These are phyloP conservation scores for Eragrostis tef DNA, from an alignment of 202 grass and related monocot species.

Conservation along the genomic window DNA sequence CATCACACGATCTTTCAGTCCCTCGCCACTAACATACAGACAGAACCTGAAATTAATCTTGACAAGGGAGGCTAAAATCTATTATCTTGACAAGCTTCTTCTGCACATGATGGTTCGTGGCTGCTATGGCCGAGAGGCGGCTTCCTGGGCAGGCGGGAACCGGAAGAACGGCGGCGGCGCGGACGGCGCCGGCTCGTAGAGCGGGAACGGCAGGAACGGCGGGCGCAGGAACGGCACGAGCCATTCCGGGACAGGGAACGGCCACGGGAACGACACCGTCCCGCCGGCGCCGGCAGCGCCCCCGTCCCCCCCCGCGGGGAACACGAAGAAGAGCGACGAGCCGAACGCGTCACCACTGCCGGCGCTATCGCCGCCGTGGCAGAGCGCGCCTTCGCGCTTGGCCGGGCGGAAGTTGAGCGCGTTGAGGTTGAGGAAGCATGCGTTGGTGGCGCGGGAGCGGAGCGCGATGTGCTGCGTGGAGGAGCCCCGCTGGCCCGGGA, in stretches of 20 bases:
- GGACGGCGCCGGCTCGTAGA: slow-evolving; percentile 51
- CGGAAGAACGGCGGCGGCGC: slow-evolving; percentile 52
- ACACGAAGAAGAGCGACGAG: slow-evolving; percentile 71
- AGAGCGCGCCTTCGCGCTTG: slow-evolving; percentile 56
- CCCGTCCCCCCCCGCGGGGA: slow-evolving; percentile 41
- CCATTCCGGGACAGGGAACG: slow-evolving; percentile 72
- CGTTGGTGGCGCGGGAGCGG: slow-evolving; percentile 56
- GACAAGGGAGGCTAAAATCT: slow-evolving; percentile 41
- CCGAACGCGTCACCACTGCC: slow-evolving; percentile 5
- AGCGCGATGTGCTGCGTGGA: slow-evolving; percentile 86
- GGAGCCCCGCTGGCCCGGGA: slow-evolving; percentile 65
- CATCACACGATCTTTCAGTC: background rate
- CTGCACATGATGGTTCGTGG: background rate
- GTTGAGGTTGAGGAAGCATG: slow-evolving; percentile 96
- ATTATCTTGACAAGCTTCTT: slow-evolving; percentile 36
- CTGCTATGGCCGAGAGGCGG: slow-evolving; percentile 26
- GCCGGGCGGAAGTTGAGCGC: slow-evolving; percentile 86
- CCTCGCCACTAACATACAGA: background rate
- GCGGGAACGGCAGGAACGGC: slow-evolving; percentile 70
- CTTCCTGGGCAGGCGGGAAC: slow-evolving; percentile 38
- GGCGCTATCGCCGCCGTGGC: slow-evolving; percentile 17
- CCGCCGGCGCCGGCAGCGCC: slow-evolving; percentile 18
- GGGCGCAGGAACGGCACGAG: slow-evolving; percentile 75
- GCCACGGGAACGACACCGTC: slow-evolving; percentile 61
- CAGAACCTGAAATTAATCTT: slow-evolving; percentile 29